A percentile compares a stretch with the other conserved stretches of the same genome.
Evolutionary conservation across 345 rosid genomes (phyloP).

Genomic region (Lepidium sativum): DNA sequence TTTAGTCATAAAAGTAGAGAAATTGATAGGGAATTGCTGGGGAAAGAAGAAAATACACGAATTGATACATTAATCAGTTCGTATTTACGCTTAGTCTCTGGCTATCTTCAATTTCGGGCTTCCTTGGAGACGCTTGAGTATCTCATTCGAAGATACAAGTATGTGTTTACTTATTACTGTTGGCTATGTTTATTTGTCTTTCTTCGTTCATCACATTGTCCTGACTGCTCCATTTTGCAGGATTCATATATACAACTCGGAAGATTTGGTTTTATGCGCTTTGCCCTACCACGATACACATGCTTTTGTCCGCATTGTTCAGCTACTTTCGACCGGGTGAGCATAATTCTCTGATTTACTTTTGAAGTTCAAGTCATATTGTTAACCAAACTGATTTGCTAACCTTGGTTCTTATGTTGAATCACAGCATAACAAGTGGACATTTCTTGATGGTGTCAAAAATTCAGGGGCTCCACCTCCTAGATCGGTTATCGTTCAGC

Average conservation of each 20-base stretch:
- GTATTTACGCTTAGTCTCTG: conserved; percentile 58
- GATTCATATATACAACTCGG: conserved; percentile 64
- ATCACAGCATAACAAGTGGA: conserved; percentile 77
- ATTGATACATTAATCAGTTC: conserved; percentile 50
- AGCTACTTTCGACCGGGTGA: conserved; percentile 68
- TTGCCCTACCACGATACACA: conserved; percentile 89
- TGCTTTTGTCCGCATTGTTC: conserved; percentile 70
- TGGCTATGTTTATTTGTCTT: neutral
- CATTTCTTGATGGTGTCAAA: conserved; percentile 73
- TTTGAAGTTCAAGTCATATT: neutral
- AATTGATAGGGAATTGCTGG: conserved; percentile 69
- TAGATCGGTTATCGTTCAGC: conserved; percentile 78
- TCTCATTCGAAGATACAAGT: conserved; percentile 90
- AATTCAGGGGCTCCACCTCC: conserved; percentile 89
- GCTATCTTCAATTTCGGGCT: conserved; percentile 54
- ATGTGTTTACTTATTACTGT: conserved; percentile 7
- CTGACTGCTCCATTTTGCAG: conserved; percentile 35
- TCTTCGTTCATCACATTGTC: neutral
- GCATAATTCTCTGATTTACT: neutral
- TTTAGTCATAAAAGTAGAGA: conserved; percentile 73
- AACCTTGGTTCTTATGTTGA: conserved; percentile 15
- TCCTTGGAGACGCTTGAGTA: conserved; percentile 79
- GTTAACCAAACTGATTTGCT: neutral
- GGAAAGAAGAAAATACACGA: conserved; percentile 46
- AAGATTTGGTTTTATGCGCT: conserved; percentile 71